These are phyloP conservation scores for Vaccinium myrtillus DNA, from an alignment of 148 eudicot genomes.

Conservation along the genomic window DNA sequence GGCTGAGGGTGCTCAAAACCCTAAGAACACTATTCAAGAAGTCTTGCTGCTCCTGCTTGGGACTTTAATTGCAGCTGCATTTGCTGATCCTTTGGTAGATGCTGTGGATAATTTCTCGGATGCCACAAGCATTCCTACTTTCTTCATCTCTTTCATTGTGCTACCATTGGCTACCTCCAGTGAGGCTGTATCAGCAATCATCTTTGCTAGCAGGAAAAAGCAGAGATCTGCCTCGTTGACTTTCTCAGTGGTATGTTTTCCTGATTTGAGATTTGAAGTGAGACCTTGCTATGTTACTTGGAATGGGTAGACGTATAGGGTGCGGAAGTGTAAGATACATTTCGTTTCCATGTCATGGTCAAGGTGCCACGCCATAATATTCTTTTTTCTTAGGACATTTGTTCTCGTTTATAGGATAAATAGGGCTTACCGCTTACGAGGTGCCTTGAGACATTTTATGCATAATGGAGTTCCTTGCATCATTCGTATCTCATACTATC, in stretches of 20 bases:
- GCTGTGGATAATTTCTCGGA: slow-evolving; percentile 77
- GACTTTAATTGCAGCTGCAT: slow-evolving; percentile 65
- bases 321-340: neutral
- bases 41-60: slow-evolving; percentile 54
- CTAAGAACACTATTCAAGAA: slow-evolving; percentile 50
- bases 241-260: slow-evolving; percentile 73
- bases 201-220: slow-evolving; percentile 76
- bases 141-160: slow-evolving; percentile 86
- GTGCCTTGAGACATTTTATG: neutral
- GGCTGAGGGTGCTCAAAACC: slow-evolving; percentile 26
- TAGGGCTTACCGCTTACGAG: neutral
- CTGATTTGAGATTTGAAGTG: neutral
- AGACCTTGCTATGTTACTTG: neutral
- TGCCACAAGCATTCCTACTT: slow-evolving; percentile 84
- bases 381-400: neutral
- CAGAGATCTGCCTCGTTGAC: slow-evolving; percentile 80
- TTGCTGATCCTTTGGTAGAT: slow-evolving; percentile 92
- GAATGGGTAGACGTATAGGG: neutral
- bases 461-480: neutral
- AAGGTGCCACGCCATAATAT: neutral
- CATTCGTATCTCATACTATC: neutral
- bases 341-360: neutral
- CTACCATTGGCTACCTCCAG: slow-evolving; percentile 89
- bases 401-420: neutral
- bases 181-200: slow-evolving; percentile 89